phyloP scores from a whole-genome alignment of 2,329 filamentous ascomycete species.

The Sphaerulina musiva region DNA sequence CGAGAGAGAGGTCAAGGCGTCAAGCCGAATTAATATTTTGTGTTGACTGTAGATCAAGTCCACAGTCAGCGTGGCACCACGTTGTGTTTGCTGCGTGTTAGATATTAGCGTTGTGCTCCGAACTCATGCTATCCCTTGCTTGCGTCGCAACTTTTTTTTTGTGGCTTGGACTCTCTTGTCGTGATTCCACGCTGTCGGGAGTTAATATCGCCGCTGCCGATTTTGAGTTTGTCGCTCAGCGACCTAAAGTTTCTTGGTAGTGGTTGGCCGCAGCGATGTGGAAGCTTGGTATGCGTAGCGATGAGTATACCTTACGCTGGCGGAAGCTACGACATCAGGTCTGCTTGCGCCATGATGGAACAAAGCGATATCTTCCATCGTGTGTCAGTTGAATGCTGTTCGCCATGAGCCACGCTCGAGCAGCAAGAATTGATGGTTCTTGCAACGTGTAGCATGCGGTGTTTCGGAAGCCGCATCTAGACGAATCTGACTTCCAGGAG shows the following conservation, averaged over 20 bases:
- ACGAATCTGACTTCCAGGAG: not conserved
- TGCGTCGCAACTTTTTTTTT: not conserved
- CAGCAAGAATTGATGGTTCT: not conserved
- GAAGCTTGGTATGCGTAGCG: too few species aligned
- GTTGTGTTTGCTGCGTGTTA: constrained; percentile 8
- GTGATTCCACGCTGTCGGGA: not conserved
- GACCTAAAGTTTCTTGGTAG: too few species aligned
- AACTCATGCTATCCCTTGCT: not conserved
- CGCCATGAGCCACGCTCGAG: not conserved
- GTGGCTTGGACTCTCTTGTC: not conserved
- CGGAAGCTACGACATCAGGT: not conserved
- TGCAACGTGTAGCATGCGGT: constrained; percentile 4
- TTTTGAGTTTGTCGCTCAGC: too few species aligned
- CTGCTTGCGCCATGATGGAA: not conserved
- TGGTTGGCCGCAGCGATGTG: too few species aligned
- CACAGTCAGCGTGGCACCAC: constrained; percentile 4
- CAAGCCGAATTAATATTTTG: too few species aligned
- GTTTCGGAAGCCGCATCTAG: constrained; percentile 5
- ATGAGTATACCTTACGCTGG: too few species aligned
- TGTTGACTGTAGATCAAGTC: too few species aligned
- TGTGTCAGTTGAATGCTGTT: too few species aligned
- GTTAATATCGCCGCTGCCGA: too few species aligned
- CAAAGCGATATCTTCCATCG: too few species aligned
- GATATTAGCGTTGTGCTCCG: not conserved
- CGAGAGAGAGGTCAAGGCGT: too few species aligned